Conservation (phyloP, 305 asterid species). For the Fraxinus latifolia region DNA sequence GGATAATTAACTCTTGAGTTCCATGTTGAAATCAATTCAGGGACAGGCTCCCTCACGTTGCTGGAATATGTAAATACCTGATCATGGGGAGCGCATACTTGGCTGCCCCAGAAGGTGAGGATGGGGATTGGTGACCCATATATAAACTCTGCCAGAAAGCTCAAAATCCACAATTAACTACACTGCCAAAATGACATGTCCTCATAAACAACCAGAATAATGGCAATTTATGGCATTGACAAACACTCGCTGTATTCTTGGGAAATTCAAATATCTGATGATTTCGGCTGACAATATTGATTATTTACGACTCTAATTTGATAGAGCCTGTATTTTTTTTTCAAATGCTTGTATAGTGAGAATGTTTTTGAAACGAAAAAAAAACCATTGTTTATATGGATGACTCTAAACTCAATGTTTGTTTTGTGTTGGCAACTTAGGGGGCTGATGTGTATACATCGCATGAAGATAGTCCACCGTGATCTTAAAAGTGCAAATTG, state of each 20-base stretch:
- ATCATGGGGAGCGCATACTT: neutral
- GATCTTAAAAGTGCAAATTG: conserved; percentile 97
- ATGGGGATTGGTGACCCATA: neutral
- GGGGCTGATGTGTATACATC: conserved; percentile 97
- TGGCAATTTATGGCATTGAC: neutral
- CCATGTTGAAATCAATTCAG: neutral
- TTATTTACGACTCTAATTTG: neutral
- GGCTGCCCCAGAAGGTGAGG: neutral
- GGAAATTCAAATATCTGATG: neutral
- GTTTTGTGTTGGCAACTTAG: conserved; percentile 38
- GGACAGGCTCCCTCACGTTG: neutral
- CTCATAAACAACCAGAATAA: neutral
- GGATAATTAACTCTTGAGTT: neutral
- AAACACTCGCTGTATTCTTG: neutral
- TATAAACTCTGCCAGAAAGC: neutral
- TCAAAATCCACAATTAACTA: neutral
- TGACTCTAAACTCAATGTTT: conserved; percentile 18
- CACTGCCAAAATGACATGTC: neutral
- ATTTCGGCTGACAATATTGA: neutral
- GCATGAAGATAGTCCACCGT: conserved; percentile 96
- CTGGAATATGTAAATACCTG: neutral
- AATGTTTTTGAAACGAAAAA: neutral
- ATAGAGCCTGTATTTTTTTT: neutral
- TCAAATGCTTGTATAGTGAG: neutral
- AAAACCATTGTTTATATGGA: neutral